Base-by-base conservation (phyloP, 1,284 basidiomycete genomes). In the Cutaneotrichosporon mucoides region DNA sequence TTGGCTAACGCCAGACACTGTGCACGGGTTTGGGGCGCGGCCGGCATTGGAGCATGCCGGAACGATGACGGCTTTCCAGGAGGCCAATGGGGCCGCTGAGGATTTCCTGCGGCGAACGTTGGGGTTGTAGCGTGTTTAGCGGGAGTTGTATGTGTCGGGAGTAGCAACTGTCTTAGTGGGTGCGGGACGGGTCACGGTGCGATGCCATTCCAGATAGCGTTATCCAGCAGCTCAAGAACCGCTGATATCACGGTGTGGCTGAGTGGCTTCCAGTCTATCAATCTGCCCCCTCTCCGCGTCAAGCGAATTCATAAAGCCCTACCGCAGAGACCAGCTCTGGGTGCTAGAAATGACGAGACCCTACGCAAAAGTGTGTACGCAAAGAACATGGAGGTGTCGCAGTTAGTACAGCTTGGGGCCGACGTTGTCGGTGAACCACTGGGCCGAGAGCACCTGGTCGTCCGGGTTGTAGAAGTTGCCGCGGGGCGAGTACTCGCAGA, bases 1-100 rank as follows among this genome's bases (percentile, higher is more conserved):
- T 6, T 11, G 13, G 4, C 35, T 10, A 12, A 15, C 40, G 12
- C 6, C 40, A 55, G 60, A 57, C 13, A 85, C 84, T 2, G 75
- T 79, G 2, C 85, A 86, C 63, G 85, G 85, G 0, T 86, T 85
- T 61, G 84, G 82, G 4, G 73, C 76, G 10, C 77, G 85, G 12
- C 85, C 85, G 0, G 80, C 84, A 40, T 64, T 83, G 6, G 73
- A 68, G 4, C 69, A 81, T 41, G 79, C 81, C 24, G 76, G 80
- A 43, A 77, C 84, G 51, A 82, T 82, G 66, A 79, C 79, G 56
- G 84, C 80, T 0, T 82, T 82, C 64, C 82, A 85, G 62, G 78
- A 80, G 16, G 78, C 81, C 4, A 75, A 82, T 41, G 75, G 79
- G 78, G 79, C 82, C 58, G 78, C 79, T 5, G 54, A 40, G 2